These are phyloP conservation scores for Colletotrichum chlorophyti DNA, from an alignment of 2,329 filamentous ascomycete genomes.

Conservation along the genomic window DNA sequence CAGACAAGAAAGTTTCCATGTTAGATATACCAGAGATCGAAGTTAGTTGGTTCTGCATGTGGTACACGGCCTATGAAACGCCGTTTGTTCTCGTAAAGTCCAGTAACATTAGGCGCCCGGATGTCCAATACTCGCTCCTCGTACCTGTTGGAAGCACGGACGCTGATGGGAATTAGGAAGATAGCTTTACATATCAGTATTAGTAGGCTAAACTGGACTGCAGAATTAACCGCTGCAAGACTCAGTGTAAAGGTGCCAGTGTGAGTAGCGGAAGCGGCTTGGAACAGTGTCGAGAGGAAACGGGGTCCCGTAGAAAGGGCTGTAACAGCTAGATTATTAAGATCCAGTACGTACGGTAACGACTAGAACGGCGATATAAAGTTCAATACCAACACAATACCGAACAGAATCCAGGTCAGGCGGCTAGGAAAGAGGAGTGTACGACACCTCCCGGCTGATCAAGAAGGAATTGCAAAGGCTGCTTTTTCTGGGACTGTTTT, in stretches of 20 bases:
- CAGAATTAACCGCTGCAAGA: constrained; percentile 56
- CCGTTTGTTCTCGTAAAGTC: constrained; percentile 38
- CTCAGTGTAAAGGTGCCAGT: constrained; percentile 57
- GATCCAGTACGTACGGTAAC: constrained; percentile 58
- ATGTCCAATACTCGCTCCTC: constrained; percentile 68
- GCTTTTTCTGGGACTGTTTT: constrained; percentile 42
- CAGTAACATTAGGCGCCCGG: constrained; percentile 47
- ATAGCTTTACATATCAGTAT: constrained; percentile 73
- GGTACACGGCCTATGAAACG: constrained; percentile 38
- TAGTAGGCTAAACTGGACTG: constrained; percentile 63
- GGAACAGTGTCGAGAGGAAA: constrained; percentile 64
- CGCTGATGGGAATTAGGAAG: constrained; percentile 67
- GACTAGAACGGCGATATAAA: constrained; percentile 60
- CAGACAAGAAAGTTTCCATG: constrained; percentile 45
- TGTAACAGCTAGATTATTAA: constrained; percentile 58
- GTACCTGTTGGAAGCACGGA: constrained; percentile 67
- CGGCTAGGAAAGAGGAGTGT: constrained; percentile 66
- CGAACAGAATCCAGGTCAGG: constrained; percentile 65
- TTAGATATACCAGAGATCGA: constrained; percentile 50
- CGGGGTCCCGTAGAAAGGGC: constrained; percentile 51
- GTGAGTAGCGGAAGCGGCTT: constrained; percentile 57
- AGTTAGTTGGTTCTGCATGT: constrained; percentile 47
- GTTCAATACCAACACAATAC: constrained; percentile 58
- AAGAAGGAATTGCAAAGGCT: constrained; percentile 62
- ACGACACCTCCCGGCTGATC: constrained; percentile 69